Evolutionary conservation across 139 green algal genomes (phyloP), one percentile per base, ranked within the genome.

Genomic region (Chlorella sorokiniana): DNA sequence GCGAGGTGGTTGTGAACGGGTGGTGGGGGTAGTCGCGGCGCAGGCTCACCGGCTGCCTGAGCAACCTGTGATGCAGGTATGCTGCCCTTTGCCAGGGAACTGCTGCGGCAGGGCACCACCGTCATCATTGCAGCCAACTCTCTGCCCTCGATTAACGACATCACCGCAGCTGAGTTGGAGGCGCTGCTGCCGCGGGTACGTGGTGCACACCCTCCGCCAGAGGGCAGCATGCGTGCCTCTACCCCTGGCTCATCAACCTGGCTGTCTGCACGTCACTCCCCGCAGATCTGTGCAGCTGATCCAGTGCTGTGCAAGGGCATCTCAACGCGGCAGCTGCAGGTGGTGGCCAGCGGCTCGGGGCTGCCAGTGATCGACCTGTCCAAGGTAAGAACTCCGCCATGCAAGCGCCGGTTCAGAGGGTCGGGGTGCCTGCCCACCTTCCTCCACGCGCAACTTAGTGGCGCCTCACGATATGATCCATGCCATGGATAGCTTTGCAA

Each of bases 41-140:
- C 48, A 25, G 48, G 11, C 48, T 59, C 16, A 59, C 16, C 14
- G 14, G 11, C 16, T 59, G 48, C 16, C 14, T 59, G 48, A 59
- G 48, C 48, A 25, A 59, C 16, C 56, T 29, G 29, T 22, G 18
- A 29, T 63, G 75, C 91, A 76, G 91, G 95, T 37, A 97, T 98
- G 86, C 59, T 99, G 51, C 95, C 94, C 0, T 81, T 99, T 44
- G 94, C 93, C 9, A 54, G 96, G 8, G 91, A 97, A 92, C 88
- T 98, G 51, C 52, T 97, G 6, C 67, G 67, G 35, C 37, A 71
- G 25, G 93, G 94, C 52, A 90, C 86, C 0, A 31, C 86, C 45
- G 95, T 98, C 4, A 79, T 97, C 29, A 71, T 98, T 2, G 92
- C 94, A 0, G 95, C 94, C 61, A 99, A 99, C 83, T 81, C 88